A percentile compares a stretch with the other conserved stretches of the same genome.
phyloP scores from a whole-genome alignment of 495 filamentous ascomycete genomes.

The Podospora didyma region DNA sequence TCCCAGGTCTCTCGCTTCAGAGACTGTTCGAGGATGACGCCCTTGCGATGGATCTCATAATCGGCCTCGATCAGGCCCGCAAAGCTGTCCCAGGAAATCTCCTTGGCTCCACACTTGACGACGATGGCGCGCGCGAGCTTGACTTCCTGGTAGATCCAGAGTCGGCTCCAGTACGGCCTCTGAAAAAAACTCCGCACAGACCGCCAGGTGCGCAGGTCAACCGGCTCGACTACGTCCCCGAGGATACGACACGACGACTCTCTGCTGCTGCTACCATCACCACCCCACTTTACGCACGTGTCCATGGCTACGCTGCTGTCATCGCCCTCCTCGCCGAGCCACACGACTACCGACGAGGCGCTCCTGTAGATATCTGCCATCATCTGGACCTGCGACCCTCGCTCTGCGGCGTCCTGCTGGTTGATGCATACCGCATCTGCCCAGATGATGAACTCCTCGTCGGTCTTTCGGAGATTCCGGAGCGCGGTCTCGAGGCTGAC shows the following conservation, averaged over 20 bases:
- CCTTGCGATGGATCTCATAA: neutral
- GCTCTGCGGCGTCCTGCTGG: constrained; percentile 18
- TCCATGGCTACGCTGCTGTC: neutral
- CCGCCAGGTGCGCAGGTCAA: neutral
- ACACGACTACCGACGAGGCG: constrained; percentile 32
- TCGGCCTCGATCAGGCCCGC: neutral
- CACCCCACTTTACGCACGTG: neutral
- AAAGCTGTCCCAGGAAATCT: neutral
- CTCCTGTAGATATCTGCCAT: constrained; percentile 33
- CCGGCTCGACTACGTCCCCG: neutral
- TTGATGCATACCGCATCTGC: constrained; percentile 32
- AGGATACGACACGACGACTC: neutral
- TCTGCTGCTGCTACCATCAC: neutral
- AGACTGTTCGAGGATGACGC: neutral
- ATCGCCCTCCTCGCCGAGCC: constrained; percentile 28
- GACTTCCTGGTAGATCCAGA: constrained; percentile 9
- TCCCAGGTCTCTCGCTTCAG: neutral
- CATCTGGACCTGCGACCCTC: constrained; percentile 16
- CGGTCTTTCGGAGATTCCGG: neutral
- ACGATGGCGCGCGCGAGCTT: constrained; percentile 1
- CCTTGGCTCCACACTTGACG: neutral
- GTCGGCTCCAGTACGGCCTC: constrained; percentile 2
- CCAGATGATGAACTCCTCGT: constrained; percentile 14
- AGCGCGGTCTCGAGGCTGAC: neutral
- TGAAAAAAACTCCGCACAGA: neutral